Percentiles rank a stretch among this genome's conserved stretches.
phyloP scores from a whole-genome alignment of 495 filamentous ascomycete genomes.

The Hypoxylon rickii region DNA sequence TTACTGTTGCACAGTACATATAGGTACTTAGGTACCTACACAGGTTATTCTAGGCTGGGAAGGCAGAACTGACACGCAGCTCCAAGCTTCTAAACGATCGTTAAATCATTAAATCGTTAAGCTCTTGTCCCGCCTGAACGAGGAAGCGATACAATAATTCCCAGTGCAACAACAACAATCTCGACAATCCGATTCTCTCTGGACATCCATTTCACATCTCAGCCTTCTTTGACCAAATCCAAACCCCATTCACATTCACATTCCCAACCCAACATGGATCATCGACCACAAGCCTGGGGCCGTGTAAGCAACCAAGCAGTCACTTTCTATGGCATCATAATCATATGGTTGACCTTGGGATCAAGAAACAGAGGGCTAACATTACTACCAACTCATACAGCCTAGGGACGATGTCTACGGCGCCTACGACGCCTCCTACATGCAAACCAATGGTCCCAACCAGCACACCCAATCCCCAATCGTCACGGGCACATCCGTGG shows the following conservation, averaged over 20 bases:
- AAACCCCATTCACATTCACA: neutral
- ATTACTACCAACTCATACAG: no score
- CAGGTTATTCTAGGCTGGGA: no score
- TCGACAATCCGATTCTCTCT: slow-evolving; percentile 1
- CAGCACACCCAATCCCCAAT: slow-evolving; percentile 87
- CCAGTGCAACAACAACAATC: neutral
- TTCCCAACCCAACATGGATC: slow-evolving; percentile 69
- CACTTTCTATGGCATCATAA: neutral
- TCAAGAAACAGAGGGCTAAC: no score
- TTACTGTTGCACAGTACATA: no score
- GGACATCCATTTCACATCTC: neutral
- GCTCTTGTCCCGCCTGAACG: no score
- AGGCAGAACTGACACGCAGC: slow-evolving; percentile 43
- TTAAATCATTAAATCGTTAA: no score
- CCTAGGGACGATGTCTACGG: slow-evolving; percentile 96
- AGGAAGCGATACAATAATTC: neutral
- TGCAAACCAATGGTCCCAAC: slow-evolving; percentile 70
- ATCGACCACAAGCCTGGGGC: slow-evolving; percentile 94
- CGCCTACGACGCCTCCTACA: slow-evolving; percentile 82
- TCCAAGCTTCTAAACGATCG: slow-evolving; percentile 22
- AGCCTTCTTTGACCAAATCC: neutral
- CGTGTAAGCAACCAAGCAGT: slow-evolving; percentile 64
- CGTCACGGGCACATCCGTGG: slow-evolving; percentile 93
- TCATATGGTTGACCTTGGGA: no score
- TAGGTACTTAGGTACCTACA: no score